A percentile compares a stretch with the other conserved stretches of the same genome.
These are phyloP conservation scores for Misopates orontium DNA, from an alignment of 257 asterid genomes.

Conservation along the genomic window DNA sequence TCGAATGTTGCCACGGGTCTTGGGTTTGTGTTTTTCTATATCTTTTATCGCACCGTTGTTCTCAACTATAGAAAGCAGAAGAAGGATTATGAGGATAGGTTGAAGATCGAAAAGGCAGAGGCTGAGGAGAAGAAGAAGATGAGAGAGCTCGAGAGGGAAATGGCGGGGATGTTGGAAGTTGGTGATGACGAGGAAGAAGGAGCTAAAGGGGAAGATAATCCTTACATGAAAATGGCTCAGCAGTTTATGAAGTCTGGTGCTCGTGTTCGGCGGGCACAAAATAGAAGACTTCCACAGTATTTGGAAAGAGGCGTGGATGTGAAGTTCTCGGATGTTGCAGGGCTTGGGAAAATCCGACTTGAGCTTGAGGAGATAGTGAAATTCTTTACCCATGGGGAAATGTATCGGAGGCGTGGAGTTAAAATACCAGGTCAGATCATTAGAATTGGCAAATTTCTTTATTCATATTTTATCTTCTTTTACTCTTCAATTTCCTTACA, in stretches of 20 bases:
- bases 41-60: conserved; percentile 78
- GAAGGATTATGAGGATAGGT: conserved; percentile 93
- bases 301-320: conserved; percentile 83
- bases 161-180: conserved; percentile 57
- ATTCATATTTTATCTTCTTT: conserved; percentile 13
- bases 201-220: conserved; percentile 66
- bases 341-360: conserved; percentile 91
- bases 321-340: conserved; percentile 94
- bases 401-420: conserved; percentile 94
- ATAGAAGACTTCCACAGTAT: conserved; percentile 76
- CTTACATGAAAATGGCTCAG: conserved; percentile 68
- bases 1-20: conserved; percentile 62
- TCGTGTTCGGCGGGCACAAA: conserved; percentile 70
- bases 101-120: conserved; percentile 86
- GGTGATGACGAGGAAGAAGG: conserved; percentile 76
- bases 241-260: conserved; percentile 97
- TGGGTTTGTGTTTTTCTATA: conserved; percentile 74
- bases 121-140: conserved; percentile 93
- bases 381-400: conserved; percentile 97
- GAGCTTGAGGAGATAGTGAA: conserved; percentile 99
- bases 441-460: conserved; percentile 15
- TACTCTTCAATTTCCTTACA: background rate
- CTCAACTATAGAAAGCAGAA: conserved; percentile 79
- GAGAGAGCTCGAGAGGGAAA: conserved; percentile 77
- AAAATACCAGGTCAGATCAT: conserved; percentile 81